These are phyloP conservation scores for Ophiostoma sp. DNA, from an alignment of 2,329 filamentous ascomycete genomes.

Conservation along the genomic window DNA sequence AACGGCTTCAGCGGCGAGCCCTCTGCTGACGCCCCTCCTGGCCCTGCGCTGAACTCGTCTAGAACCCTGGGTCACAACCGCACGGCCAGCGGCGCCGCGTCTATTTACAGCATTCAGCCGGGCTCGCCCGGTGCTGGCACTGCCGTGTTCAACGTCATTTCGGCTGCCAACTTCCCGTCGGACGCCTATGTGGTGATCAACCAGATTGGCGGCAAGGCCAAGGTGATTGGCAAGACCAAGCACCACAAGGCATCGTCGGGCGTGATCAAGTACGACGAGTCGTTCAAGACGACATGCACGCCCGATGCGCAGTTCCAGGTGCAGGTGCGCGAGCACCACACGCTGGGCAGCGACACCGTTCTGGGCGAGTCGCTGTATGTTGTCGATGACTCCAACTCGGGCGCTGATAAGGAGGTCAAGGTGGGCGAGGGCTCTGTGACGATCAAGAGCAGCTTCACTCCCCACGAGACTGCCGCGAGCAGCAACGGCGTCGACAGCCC, in stretches of 20 bases:
- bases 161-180: constrained; percentile 70
- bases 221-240: constrained; percentile 87
- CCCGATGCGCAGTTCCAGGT: constrained; percentile 84
- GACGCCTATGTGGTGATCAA: constrained; percentile 75
- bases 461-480: constrained; percentile 36
- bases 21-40: constrained; percentile 32
- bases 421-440: constrained; percentile 69
- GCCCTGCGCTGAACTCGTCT: constrained; percentile 29
- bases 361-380: constrained; percentile 86
- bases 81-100: constrained; percentile 59
- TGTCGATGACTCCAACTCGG: constrained; percentile 70
- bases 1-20: constrained; percentile 30
- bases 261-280: constrained; percentile 66
- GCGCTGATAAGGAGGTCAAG: constrained; percentile 65
- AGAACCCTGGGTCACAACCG: constrained; percentile 41
- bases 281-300: constrained; percentile 70
- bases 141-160: constrained; percentile 74
- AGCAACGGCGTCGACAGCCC: constrained; percentile 40
- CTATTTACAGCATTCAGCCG: constrained; percentile 58
- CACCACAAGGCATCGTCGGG: constrained; percentile 70
- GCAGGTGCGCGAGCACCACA: constrained; percentile 77
- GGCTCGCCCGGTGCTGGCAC: constrained; percentile 60
- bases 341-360: constrained; percentile 75
- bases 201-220: constrained; percentile 62
- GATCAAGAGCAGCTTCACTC: constrained; percentile 66